These are phyloP conservation scores for Gossypium arboreum DNA, from an alignment of 345 rosid genomes.

Conservation along the genomic window DNA sequence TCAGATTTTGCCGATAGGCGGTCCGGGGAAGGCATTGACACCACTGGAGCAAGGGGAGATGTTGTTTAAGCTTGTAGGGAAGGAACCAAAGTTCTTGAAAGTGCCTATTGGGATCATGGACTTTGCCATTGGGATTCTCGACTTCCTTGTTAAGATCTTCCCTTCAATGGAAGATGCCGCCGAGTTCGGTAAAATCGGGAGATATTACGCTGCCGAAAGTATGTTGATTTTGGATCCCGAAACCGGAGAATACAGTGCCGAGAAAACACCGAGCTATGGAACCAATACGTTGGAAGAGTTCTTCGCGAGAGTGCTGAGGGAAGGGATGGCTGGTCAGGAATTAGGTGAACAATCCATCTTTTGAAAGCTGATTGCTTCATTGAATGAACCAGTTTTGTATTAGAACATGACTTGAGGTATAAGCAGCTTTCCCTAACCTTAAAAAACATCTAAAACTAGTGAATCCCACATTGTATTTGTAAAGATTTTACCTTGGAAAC, in stretches of 20 bases:
- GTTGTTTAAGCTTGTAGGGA: slow-evolving; percentile 65
- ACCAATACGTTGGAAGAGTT: slow-evolving; percentile 81
- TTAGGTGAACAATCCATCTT: slow-evolving; percentile 84
- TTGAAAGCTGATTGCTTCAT: slow-evolving; percentile 23
- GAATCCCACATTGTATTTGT: not conserved
- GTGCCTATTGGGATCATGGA: slow-evolving; percentile 95
- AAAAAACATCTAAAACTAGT: not conserved
- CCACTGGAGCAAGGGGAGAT: slow-evolving; percentile 90
- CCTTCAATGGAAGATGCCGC: slow-evolving; percentile 86
- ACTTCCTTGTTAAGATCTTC: slow-evolving; percentile 62
- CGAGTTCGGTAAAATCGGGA: slow-evolving; percentile 91
- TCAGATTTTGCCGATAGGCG: slow-evolving; percentile 80
- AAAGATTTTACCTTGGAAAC: not conserved
- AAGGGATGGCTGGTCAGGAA: slow-evolving; percentile 95
- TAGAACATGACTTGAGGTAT: not conserved
- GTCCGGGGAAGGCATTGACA: slow-evolving; percentile 88
- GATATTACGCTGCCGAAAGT: slow-evolving; percentile 95
- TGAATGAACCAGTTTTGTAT: slow-evolving; percentile 7
- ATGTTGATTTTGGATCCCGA: slow-evolving; percentile 82
- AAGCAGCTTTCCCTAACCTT: not conserved
- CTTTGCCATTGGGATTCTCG: slow-evolving; percentile 66
- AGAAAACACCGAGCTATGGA: slow-evolving; percentile 89
- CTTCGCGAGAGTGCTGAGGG: slow-evolving; percentile 66
- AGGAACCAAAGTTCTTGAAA: slow-evolving; percentile 79
- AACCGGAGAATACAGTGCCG: slow-evolving; percentile 78